A percentile compares a stretch with the other conserved stretches of the same genome.
Conservation (phyloP, 2,329 filamentous ascomycete species). For the Myriosclerotinia curreyana region DNA sequence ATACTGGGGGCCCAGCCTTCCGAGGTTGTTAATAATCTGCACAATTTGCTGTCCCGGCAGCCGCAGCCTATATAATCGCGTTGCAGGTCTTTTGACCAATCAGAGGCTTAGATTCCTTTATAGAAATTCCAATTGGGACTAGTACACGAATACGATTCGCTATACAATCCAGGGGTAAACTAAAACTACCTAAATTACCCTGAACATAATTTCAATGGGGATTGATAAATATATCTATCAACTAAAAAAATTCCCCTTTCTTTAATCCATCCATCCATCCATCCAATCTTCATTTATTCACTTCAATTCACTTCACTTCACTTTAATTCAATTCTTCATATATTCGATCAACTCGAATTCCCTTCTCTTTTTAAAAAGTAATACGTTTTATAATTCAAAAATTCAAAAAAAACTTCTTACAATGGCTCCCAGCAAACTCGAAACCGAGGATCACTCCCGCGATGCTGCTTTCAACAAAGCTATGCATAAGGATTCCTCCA, state of each 20-base stretch:
- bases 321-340: slow-evolving; percentile 13
- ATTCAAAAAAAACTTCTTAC: slow-evolving; percentile 15
- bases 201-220: slow-evolving; percentile 10
- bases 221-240: slow-evolving; percentile 16
- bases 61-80: slow-evolving; percentile 11
- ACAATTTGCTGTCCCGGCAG: slow-evolving; percentile 8
- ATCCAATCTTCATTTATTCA: background rate
- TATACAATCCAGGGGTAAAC: background rate
- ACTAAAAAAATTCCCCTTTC: slow-evolving; percentile 22
- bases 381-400: slow-evolving; percentile 16
- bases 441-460: slow-evolving; percentile 70
- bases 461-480: slow-evolving; percentile 90
- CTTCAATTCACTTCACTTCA: background rate
- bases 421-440: slow-evolving; percentile 22
- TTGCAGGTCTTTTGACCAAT: background rate
- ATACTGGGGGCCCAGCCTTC: background rate
- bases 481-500: slow-evolving; percentile 69
- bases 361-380: slow-evolving; percentile 9
- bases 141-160: slow-evolving; percentile 21
- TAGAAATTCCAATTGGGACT: background rate
- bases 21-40: slow-evolving; percentile 12
- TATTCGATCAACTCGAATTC: slow-evolving; percentile 25
- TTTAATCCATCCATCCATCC: background rate
- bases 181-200: background rate
- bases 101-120: background rate